Evolutionary conservation across 495 filamentous ascomycete species (phyloP), one percentile per base, ranked within the genome.

Genomic region (Penicillium cinerascens): DNA sequence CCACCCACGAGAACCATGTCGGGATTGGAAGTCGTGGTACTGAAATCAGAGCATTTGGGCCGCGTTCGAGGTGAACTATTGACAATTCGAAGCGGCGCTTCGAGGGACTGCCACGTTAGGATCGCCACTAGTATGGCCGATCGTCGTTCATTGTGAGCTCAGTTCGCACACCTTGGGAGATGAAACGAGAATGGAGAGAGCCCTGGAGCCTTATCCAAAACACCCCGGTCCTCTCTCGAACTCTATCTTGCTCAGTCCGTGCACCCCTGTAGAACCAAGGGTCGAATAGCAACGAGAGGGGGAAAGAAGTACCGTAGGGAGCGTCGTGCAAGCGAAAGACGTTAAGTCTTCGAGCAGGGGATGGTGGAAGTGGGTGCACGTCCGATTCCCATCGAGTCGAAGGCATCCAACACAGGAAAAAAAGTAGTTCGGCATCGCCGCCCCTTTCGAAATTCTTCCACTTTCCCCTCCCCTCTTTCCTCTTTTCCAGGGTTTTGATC

Each of bases 81-180:
- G 54, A 49, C 39, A 49, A 33, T 40, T 47, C n/a, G 35, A 60
- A 54, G 51, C 29, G 11, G 13, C 29, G 29, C 29, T 13, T 33
- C 29, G n/a, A 13, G 29, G 4, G 29, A 33, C 29, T 33, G 3
- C 10, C 29, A 33, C 10, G 29, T 15, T 33, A 51, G 47, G 65
- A 70, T 70, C 67, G 60, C 47, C 66, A 55, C 54, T 63, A 61
- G 56, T 52, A 41, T 42, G 52, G 64, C 37, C 56, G 62, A 71
- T 71, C 66, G 56, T 51, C 54, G 52, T 56, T 55, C 51, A 55
- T 58, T 56, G 45, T 15, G 49, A 50, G 33, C 51, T 33, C 29
- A 10, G 25, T 10, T 49, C 10, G 13, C 44, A 13, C 25, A 10
- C 25, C 18, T n/a, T n/a, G 45, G 55, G 56, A 49, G 57, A 61